phyloP scores from a whole-genome alignment of 2,329 filamentous ascomycete species.

The Pseudogymnoascus sp. region DNA sequence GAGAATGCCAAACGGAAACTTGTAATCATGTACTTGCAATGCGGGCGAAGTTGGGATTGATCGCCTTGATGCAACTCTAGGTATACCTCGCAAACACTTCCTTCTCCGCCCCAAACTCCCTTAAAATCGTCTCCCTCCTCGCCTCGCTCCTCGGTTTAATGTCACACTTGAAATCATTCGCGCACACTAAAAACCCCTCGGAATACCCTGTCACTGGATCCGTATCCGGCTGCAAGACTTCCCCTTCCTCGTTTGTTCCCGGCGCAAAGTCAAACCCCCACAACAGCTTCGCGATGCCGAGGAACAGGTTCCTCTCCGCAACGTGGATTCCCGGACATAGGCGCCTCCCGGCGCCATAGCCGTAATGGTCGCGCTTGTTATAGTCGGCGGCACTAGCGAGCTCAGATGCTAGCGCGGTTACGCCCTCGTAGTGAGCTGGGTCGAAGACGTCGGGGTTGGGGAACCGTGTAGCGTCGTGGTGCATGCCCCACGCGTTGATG shows the following conservation, averaged over 20 bases:
- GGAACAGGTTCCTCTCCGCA: slow-evolving; percentile 38
- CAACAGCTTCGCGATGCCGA: slow-evolving; percentile 39
- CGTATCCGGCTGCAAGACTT: slow-evolving; percentile 10
- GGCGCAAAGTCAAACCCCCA: slow-evolving; percentile 40
- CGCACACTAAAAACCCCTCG: slow-evolving; percentile 29
- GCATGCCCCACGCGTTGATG: slow-evolving; percentile 33
- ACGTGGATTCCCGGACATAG: slow-evolving; percentile 53
- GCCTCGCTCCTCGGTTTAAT: slow-evolving; percentile 21
- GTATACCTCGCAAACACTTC: slow-evolving; percentile 22
- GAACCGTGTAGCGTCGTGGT: slow-evolving; percentile 32
- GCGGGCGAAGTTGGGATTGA: neutral
- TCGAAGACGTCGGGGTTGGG: slow-evolving; percentile 36
- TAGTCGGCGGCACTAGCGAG: slow-evolving; percentile 47
- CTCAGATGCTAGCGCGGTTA: neutral
- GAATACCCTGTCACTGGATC: slow-evolving; percentile 27
- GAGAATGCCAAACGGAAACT: neutral
- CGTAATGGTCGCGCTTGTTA: slow-evolving; percentile 36
- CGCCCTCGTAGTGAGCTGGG: slow-evolving; percentile 30
- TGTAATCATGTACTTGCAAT: neutral
- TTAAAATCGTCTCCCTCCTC: slow-evolving; percentile 27
- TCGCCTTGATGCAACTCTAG: neutral
- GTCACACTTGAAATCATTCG: slow-evolving; percentile 26
- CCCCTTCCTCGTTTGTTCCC: slow-evolving; percentile 16
- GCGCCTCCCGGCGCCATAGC: slow-evolving; percentile 38
- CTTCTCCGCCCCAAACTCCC: slow-evolving; percentile 25